phyloP scores from a whole-genome alignment of 495 filamentous ascomycete species.

The Immersiella caudata region DNA sequence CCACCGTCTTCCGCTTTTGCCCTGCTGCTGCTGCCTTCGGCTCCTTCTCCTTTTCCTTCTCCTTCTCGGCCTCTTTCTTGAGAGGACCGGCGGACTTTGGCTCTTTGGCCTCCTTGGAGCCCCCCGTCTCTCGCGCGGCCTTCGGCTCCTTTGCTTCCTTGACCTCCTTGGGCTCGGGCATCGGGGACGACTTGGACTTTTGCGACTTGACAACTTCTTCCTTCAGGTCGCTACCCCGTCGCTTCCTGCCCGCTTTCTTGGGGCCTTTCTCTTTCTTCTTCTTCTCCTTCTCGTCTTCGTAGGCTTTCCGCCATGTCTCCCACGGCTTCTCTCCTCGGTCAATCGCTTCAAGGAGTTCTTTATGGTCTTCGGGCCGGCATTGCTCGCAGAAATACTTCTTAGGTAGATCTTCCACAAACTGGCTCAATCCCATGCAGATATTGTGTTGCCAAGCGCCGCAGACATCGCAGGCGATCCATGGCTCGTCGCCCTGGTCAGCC shows the following conservation, averaged over 20 bases:
- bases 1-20: constrained; percentile 50
- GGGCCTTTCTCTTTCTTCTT: constrained; percentile 52
- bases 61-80: constrained; percentile 2
- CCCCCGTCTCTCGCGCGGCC: not conserved
- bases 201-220: constrained; percentile 30
- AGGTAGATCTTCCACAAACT: constrained; percentile 72
- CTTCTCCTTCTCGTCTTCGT: constrained; percentile 46
- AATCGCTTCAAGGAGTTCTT: constrained; percentile 71
- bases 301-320: constrained; percentile 67
- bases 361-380: constrained; percentile 83
- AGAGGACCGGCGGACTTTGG: not conserved
- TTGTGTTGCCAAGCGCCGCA: constrained; percentile 97
- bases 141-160: constrained; percentile 8
- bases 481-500: constrained; percentile 76
- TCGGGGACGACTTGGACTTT: constrained; percentile 35
- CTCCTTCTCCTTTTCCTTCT: constrained; percentile 26
- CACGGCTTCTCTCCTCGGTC: constrained; percentile 80
- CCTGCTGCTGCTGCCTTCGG: constrained; percentile 24
- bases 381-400: constrained; percentile 86
- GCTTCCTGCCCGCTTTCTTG: constrained; percentile 54
- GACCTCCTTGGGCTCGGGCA: constrained; percentile 30
- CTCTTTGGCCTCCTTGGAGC: constrained; percentile 24
- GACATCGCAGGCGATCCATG: constrained; percentile 87
- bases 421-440: constrained; percentile 85
- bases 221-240: constrained; percentile 51